Evolutionary conservation across 192 early-diverging fungal genomes (phyloP), one percentile per base, ranked within the genome.

Genomic region (Backusella psychrophila): DNA sequence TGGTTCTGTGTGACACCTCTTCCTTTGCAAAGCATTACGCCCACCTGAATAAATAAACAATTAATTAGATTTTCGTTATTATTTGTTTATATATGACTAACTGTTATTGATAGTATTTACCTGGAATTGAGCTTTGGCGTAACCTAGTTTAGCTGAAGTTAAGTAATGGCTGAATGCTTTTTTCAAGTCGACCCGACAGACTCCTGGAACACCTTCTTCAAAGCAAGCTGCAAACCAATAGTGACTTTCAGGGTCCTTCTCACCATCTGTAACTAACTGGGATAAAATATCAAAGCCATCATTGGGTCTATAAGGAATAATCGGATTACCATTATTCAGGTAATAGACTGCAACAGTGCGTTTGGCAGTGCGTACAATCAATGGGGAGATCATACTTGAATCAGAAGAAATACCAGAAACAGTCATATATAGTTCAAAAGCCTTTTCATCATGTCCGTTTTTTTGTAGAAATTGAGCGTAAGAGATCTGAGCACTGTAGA

Each of bases 21-120:
- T 9, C 85, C 85, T 69, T 81, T 77, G 12, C 76, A 81, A 35
- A 82, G 73, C 84, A 85, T 85, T n/a, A 77, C 72, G 11, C 75
- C 82, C 31, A 82, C 70, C 81, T 82, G 72, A 38, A 21, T 49
- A 42, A 75, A 75, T 52, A 46, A 71, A 63, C 15, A 71, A 69
- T 74, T 15, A 68, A 73, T 38, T 35, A 56, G 19, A 7, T 49
- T 19, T 67, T 29, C 17, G 11, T 41, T 19, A 67, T 3, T 69
- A 15, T 17, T 26, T 17, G 6, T 66, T 67, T n/a, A 29, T 65
- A 5, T 0, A 33, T n/a, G 8, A 31, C 31, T 65, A 52, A 26
- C 41, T 23, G 21, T 3, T 29, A 7, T 15, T 19, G 5, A 69
- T 68, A n/a, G n/a, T 72, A 23, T 9, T 63, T 77, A 82, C 82